A percentile compares a stretch with the other conserved stretches of the same genome.
phyloP scores from a whole-genome alignment of 805 yeast genomes.

The Candida lessepsii region DNA sequence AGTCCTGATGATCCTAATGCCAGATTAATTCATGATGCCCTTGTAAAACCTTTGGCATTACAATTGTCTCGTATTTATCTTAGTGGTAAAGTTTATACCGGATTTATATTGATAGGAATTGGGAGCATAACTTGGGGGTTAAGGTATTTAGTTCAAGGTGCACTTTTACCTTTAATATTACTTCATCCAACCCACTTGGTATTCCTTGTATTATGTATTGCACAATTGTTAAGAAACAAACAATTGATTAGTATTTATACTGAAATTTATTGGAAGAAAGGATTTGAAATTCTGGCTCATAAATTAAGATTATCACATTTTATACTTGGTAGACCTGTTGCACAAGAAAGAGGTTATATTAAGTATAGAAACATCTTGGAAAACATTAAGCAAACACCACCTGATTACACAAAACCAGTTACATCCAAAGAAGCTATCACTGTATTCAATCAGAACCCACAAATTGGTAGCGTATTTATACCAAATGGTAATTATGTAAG shows the following conservation, averaged over 20 bases:
- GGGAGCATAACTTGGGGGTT: slow-evolving; percentile 60
- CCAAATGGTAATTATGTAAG: slow-evolving; percentile 82
- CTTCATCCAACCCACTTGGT: slow-evolving; percentile 13
- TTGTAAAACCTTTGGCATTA: slow-evolving; percentile 68
- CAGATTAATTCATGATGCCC: slow-evolving; percentile 80
- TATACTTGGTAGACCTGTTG: slow-evolving; percentile 58
- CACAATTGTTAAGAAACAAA: slow-evolving; percentile 8
- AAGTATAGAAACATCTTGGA: slow-evolving; percentile 52
- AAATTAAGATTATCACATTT: slow-evolving; percentile 78
- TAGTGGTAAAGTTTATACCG: slow-evolving; percentile 72
- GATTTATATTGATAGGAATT: slow-evolving; percentile 71
- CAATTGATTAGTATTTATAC: slow-evolving; percentile 30
- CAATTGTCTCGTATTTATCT: slow-evolving; percentile 73
- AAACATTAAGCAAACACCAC: slow-evolving; percentile 41
- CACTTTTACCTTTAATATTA: slow-evolving; percentile 27
- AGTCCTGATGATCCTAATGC: slow-evolving; percentile 94
- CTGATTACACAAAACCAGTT: slow-evolving; percentile 61
- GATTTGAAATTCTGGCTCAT: slow-evolving; percentile 54
- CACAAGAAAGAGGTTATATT: slow-evolving; percentile 69
- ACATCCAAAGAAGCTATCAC: slow-evolving; percentile 44
- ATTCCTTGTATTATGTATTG: slow-evolving; percentile 1
- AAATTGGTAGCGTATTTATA: slow-evolving; percentile 56
- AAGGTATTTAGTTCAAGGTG: slow-evolving; percentile 25
- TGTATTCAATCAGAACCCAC: slow-evolving; percentile 42
- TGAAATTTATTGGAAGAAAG: slow-evolving; percentile 58